These are phyloP conservation scores for Backusella circina DNA, from an alignment of 192 early-diverging fungal species.

Conservation along the genomic window DNA sequence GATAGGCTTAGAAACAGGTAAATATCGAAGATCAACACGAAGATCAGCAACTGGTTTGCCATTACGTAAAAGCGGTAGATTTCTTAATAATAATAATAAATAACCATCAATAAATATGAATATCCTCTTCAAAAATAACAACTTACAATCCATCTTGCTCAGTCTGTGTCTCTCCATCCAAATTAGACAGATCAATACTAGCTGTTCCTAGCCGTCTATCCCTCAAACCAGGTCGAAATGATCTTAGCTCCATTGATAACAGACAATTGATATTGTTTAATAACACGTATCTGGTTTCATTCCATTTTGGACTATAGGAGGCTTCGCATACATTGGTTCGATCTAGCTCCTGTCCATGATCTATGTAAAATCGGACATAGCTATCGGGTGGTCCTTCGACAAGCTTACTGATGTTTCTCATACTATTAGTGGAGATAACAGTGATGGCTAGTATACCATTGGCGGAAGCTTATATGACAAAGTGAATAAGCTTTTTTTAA, in stretches of 20 bases:
- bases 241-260: constrained; percentile 21
- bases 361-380: constrained; percentile 30
- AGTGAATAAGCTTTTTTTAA: background rate
- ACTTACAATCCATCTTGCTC: constrained; percentile 31
- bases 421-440: constrained; percentile 16
- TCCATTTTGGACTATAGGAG: constrained; percentile 25
- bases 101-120: background rate
- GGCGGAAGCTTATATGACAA: constrained; percentile 14
- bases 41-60: constrained; percentile 33
- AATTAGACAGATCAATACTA: constrained; percentile 2
- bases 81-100: background rate
- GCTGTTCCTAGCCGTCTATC: constrained; percentile 28
- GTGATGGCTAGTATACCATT: constrained; percentile 33
- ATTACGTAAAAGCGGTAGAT: constrained; percentile 20
- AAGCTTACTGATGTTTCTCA: constrained; percentile 4
- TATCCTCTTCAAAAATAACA: background rate
- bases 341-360: constrained; percentile 29
- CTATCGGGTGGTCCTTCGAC: constrained; percentile 11
- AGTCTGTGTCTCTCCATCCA: constrained; percentile 8
- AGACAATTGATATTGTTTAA: constrained; percentile 24
- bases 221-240: constrained; percentile 13
- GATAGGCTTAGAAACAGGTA: constrained; percentile 36
- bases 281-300: constrained; percentile 25
- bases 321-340: constrained; percentile 15
- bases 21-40: constrained; percentile 32